phyloP scores from a whole-genome alignment of 768 basidiomycete species.

The Russula olivacea region DNA sequence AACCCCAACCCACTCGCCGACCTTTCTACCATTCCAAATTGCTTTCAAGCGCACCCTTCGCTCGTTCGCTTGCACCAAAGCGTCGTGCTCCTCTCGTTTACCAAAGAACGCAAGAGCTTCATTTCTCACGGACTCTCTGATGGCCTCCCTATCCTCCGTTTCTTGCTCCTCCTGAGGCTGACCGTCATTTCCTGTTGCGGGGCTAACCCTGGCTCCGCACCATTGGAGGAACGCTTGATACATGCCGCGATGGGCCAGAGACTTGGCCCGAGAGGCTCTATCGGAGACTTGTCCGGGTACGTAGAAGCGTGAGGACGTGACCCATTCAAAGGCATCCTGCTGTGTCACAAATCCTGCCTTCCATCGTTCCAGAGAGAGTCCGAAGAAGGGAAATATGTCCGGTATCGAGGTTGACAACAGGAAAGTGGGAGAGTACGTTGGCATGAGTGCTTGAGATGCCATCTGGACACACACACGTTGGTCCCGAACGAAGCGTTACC shows the following conservation, averaged over 20 bases:
- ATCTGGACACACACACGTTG: conserved; percentile 36
- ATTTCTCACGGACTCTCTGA: conserved; percentile 27
- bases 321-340: conserved; percentile 53
- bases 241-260: conserved; percentile 47
- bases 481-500: not conserved
- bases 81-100: conserved; percentile 45
- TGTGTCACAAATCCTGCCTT: conserved; percentile 49
- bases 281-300: conserved; percentile 36
- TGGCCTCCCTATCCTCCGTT: not conserved
- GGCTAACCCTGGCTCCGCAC: not conserved
- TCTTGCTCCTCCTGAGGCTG: not conserved
- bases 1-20: conserved; percentile 48
- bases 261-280: conserved; percentile 33
- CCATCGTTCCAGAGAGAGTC: conserved; percentile 49
- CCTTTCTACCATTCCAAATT: conserved; percentile 44
- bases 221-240: conserved; percentile 51
- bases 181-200: not conserved
- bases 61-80: conserved; percentile 30
- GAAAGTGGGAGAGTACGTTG: conserved; percentile 37
- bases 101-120: conserved; percentile 50
- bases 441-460: conserved; percentile 35
- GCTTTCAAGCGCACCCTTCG: conserved; percentile 36
- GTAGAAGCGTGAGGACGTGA: conserved; percentile 49
- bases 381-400: conserved; percentile 51
- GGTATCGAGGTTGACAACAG: conserved; percentile 46